phyloP scores from a whole-genome alignment of 2,329 filamentous ascomycete species.

The Pseudogymnoascus sp. region DNA sequence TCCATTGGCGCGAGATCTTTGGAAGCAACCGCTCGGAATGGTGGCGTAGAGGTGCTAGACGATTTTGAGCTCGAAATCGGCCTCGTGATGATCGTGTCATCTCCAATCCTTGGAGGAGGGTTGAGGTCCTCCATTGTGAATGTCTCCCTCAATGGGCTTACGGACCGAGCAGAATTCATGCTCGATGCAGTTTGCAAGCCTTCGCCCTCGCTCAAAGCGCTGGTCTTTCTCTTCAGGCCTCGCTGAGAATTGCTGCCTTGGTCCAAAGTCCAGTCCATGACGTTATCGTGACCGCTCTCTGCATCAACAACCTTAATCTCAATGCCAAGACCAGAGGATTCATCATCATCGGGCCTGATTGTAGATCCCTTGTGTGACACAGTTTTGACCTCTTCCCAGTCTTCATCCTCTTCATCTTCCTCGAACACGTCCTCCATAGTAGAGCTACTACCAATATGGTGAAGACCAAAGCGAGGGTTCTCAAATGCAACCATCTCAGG shows the following conservation, averaged over 20 bases:
- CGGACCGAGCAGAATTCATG: conserved; percentile 45
- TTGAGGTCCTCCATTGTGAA: conserved; percentile 36
- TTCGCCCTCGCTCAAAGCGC: conserved; percentile 41
- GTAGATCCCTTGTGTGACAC: conserved; percentile 31
- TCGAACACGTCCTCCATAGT: conserved; percentile 85
- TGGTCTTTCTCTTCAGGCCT: conserved; percentile 40
- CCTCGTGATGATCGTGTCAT: conserved; percentile 15
- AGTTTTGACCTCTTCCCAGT: conserved; percentile 33
- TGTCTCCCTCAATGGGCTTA: conserved; percentile 47
- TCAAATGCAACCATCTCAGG: conserved; percentile 75
- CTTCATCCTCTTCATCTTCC: conserved; percentile 66
- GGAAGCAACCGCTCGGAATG: conserved; percentile 23
- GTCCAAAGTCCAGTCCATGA: conserved; percentile 37
- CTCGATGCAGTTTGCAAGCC: conserved; percentile 30
- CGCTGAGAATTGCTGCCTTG: conserved; percentile 26
- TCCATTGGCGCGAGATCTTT: conserved; percentile 48
- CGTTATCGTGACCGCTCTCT: conserved; percentile 33
- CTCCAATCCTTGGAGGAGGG: conserved; percentile 23
- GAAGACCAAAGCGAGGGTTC: conserved; percentile 52
- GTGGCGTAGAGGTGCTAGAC: conserved; percentile 30
- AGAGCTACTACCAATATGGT: conserved; percentile 58
- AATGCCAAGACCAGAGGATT: conserved; percentile 33
- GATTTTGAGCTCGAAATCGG: conserved; percentile 31
- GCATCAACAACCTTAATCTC: conserved; percentile 42
- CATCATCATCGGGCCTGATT: conserved; percentile 33